These are phyloP conservation scores for Botrytis sinoallii DNA, from an alignment of 2,329 filamentous ascomycete species.

Conservation along the genomic window DNA sequence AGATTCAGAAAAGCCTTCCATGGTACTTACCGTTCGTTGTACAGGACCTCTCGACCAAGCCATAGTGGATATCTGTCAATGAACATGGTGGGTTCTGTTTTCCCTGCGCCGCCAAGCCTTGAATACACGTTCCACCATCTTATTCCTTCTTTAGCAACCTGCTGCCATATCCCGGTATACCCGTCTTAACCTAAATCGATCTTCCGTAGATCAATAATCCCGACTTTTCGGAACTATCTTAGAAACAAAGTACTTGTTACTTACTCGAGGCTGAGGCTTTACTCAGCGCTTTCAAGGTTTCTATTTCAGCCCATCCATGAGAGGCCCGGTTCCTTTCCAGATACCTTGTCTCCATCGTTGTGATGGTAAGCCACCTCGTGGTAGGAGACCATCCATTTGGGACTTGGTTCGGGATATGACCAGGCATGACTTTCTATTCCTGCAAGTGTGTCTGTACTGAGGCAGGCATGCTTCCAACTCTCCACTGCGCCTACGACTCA, in stretches of 20 bases:
- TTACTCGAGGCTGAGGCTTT: conserved; percentile 21
- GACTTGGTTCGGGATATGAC: conserved; percentile 23
- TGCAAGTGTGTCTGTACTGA: conserved; percentile 23
- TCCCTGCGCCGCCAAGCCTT: conserved; percentile 15
- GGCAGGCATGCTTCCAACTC: conserved; percentile 23
- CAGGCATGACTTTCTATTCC: conserved; percentile 16
- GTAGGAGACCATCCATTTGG: conserved; percentile 34
- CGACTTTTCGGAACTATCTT: conserved; percentile 18
- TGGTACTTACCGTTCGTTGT: neutral
- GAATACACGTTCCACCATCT: conserved; percentile 16
- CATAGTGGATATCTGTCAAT: conserved; percentile 1
- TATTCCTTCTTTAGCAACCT: conserved; percentile 19
- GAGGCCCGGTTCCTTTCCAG: conserved; percentile 6
- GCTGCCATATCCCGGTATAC: conserved; percentile 14
- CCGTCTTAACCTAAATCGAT: conserved; percentile 19
- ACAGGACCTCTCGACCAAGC: neutral
- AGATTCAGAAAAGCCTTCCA: neutral
- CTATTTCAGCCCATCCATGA: conserved; percentile 21
- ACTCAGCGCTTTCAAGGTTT: conserved; percentile 18
- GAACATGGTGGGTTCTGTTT: neutral
- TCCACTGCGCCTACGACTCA: conserved; percentile 32
- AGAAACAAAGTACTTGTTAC: conserved; percentile 7
- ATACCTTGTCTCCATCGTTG: conserved; percentile 6
- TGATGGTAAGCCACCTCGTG: conserved; percentile 20
- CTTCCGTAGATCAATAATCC: conserved; percentile 20